These are phyloP conservation scores for Stemphylium beticola DNA, from an alignment of 2,329 filamentous ascomycete species.

Conservation along the genomic window DNA sequence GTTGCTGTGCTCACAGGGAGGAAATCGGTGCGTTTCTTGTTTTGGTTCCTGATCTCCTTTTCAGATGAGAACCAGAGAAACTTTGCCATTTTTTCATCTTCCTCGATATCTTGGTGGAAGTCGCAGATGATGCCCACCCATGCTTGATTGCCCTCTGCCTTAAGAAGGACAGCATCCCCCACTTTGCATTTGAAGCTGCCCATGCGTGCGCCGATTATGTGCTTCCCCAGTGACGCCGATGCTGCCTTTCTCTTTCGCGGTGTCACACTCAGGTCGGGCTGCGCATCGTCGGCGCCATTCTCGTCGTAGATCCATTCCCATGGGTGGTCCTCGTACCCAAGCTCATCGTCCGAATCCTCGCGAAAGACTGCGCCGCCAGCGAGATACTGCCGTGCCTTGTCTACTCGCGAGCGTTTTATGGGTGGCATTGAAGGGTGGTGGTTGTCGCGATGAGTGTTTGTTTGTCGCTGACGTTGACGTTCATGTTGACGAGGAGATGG, in stretches of 20 bases:
- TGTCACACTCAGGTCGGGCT: slow-evolving; percentile 30
- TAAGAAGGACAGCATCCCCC: slow-evolving; percentile 85
- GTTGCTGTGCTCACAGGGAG: slow-evolving; percentile 61
- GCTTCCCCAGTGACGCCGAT: slow-evolving; percentile 36
- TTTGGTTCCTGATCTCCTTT: slow-evolving; percentile 82
- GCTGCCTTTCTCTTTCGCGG: slow-evolving; percentile 44
- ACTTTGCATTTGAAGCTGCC: slow-evolving; percentile 79
- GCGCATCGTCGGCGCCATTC: slow-evolving; percentile 24
- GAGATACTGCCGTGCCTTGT: slow-evolving; percentile 58
- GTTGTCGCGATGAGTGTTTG: slow-evolving; percentile 24
- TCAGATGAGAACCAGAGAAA: slow-evolving; percentile 98
- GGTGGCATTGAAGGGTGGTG: slow-evolving; percentile 49
- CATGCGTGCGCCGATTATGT: slow-evolving; percentile 82
- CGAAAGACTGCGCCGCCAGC: slow-evolving; percentile 68
- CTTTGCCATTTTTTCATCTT: slow-evolving; percentile 75
- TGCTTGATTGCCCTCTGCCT: slow-evolving; percentile 86
- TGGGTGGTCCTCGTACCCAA: slow-evolving; percentile 60
- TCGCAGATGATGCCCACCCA: slow-evolving; percentile 92
- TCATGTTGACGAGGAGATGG: slow-evolving; percentile 18
- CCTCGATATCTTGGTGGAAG: slow-evolving; percentile 69
- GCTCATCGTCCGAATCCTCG: slow-evolving; percentile 88
- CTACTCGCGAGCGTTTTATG: slow-evolving; percentile 49
- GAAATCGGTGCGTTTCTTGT: slow-evolving; percentile 81
- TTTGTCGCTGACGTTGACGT: slow-evolving; percentile 28
- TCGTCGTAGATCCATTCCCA: slow-evolving; percentile 64